Evolutionary conservation across 768 basidiomycete species (phyloP).

Genomic region (Pisolithus microcarpus): DNA sequence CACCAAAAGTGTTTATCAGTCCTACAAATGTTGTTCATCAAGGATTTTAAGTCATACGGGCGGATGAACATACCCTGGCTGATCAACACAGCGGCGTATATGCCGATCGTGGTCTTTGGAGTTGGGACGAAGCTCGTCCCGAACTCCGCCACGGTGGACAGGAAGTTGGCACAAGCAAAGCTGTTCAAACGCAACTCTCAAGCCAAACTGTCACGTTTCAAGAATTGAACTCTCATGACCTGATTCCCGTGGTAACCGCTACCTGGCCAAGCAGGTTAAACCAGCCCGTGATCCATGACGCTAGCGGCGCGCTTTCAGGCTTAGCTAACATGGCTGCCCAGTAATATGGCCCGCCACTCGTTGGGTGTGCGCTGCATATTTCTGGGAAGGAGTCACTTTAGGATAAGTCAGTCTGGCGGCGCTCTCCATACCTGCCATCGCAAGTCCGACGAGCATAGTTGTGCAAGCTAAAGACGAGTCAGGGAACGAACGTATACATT

Average conservation of each 20-base stretch:
- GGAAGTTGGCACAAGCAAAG: conserved; percentile 60
- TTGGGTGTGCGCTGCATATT: conserved; percentile 57
- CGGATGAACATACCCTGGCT: conserved; percentile 41
- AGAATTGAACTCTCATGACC: conserved; percentile 24
- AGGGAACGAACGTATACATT: not conserved
- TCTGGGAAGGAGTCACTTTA: conserved; percentile 14
- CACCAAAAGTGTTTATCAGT: conserved; percentile 70
- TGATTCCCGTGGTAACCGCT: conserved; percentile 70
- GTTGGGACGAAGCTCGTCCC: conserved; percentile 52
- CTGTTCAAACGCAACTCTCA: conserved; percentile 23
- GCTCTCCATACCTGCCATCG: conserved; percentile 56
- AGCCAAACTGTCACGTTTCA: not conserved
- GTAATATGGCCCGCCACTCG: conserved; percentile 70
- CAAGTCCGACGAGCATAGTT: conserved; percentile 64
- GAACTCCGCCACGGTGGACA: conserved; percentile 57
- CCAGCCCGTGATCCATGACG: conserved; percentile 73
- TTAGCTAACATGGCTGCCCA: conserved; percentile 74
- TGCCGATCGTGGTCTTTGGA: conserved; percentile 55
- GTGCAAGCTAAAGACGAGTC: conserved; percentile 40
- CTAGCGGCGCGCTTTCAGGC: conserved; percentile 50
- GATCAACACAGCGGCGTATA: conserved; percentile 62
- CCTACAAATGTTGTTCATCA: conserved; percentile 25
- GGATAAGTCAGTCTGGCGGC: not conserved
- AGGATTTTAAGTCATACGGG: not conserved
- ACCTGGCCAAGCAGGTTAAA: conserved; percentile 72